Evolutionary conservation across 805 yeast genomes (phyloP).

Genomic region (Cephaloascus albidus): DNA sequence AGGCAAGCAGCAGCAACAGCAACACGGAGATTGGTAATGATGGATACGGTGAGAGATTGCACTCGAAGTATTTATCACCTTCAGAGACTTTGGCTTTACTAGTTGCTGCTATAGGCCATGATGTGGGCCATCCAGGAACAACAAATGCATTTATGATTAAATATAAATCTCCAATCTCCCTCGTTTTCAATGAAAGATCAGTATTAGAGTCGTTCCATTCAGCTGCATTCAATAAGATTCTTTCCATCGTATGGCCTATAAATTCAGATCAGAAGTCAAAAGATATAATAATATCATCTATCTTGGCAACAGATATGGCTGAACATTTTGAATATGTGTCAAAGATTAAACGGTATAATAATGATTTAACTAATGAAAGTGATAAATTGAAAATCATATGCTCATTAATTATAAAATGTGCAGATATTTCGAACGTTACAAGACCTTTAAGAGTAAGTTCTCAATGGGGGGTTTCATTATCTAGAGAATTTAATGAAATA

Average conservation of each 20-base stretch:
- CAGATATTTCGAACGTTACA: constrained; percentile 91
- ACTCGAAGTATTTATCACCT: constrained; percentile 15
- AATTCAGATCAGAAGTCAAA: constrained; percentile 6
- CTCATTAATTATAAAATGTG: constrained; percentile 77
- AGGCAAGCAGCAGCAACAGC: neutral
- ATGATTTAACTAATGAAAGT: constrained; percentile 10
- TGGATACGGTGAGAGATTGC: neutral
- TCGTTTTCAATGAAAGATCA: constrained; percentile 51
- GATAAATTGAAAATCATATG: constrained; percentile 33
- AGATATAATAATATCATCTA: constrained; percentile 23
- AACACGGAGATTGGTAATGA: neutral
- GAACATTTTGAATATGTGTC: constrained; percentile 66
- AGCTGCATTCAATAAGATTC: constrained; percentile 52
- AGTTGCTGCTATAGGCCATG: constrained; percentile 88
- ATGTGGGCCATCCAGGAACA: constrained; percentile 95
- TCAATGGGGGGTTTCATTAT: constrained; percentile 79
- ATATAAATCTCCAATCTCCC: constrained; percentile 54
- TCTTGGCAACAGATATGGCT: constrained; percentile 80
- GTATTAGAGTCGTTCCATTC: constrained; percentile 80
- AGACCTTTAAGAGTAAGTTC: constrained; percentile 68
- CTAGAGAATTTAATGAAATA: constrained; percentile 70
- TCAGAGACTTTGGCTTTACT: constrained; percentile 50
- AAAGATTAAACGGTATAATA: constrained; percentile 28
- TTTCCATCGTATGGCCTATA: constrained; percentile 25
- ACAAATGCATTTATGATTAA: constrained; percentile 64